These are phyloP conservation scores for Phaffia tasmanica DNA, from an alignment of 768 basidiomycete species.

Conservation along the genomic window DNA sequence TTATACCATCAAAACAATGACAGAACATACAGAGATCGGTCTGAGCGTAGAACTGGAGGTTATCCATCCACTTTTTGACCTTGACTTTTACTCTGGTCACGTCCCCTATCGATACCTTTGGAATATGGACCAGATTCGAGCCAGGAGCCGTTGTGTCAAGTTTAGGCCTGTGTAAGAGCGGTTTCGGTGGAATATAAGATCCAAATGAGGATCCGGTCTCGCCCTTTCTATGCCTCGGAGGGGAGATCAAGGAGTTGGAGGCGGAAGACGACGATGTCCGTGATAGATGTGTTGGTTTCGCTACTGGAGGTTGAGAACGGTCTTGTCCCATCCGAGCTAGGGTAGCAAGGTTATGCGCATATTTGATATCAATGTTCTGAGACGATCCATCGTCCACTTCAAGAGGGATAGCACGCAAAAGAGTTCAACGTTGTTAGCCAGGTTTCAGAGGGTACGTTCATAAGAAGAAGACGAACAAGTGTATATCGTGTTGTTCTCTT, in stretches of 20 bases:
- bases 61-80: slow-evolving; percentile 8
- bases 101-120: neutral
- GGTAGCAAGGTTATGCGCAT: neutral
- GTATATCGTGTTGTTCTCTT: slow-evolving; percentile 8
- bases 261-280: neutral
- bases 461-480: neutral
- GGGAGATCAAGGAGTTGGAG: neutral
- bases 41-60: neutral
- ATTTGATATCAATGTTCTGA: neutral
- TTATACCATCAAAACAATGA: neutral
- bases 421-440: neutral
- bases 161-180: too few species aligned
- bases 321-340: too few species aligned
- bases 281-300: too few species aligned
- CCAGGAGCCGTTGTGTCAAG: too few species aligned
- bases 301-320: too few species aligned
- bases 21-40: neutral
- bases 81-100: neutral
- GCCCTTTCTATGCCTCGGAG: neutral
- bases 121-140: neutral
- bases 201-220: too few species aligned
- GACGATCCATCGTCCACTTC: slow-evolving; percentile 13
- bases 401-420: neutral
- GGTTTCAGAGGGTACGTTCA: neutral
- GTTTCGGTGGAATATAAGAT: too few species aligned